Evolutionary conservation across 192 early-diverging fungal genomes (phyloP).

Genomic region (Polychytrium aggregatum): DNA sequence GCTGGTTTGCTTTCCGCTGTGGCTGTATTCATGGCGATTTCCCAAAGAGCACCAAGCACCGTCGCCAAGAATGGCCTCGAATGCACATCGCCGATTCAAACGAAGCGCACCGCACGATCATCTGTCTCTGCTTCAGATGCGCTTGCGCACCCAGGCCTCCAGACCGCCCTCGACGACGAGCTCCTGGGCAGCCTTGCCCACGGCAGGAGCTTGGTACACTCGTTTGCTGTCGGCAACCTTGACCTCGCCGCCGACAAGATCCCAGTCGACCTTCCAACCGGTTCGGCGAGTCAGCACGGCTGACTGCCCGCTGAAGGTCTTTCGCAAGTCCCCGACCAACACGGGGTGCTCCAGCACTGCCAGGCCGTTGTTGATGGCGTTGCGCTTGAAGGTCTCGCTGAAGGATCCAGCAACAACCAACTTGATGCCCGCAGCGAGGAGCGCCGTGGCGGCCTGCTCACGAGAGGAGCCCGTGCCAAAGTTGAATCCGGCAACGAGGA

Average conservation of each 20-base stretch:
- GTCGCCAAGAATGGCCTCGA: too few species aligned
- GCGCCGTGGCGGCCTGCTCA: conserved; percentile 94
- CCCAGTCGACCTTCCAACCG: conserved; percentile 58
- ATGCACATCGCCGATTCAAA: too few species aligned
- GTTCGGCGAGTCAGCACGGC: conserved; percentile 64
- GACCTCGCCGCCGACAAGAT: conserved; percentile 59
- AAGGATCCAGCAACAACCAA: conserved; percentile 85
- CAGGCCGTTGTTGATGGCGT: conserved; percentile 97
- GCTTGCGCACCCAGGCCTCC: conserved; percentile 89
- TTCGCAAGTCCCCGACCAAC: conserved; percentile 64
- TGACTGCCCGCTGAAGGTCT: not conserved
- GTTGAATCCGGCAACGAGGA: conserved; percentile 88
- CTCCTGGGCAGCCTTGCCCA: conserved; percentile 96
- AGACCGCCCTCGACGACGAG: conserved; percentile 86
- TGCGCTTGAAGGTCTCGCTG: conserved; percentile 97
- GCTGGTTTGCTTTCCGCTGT: too few species aligned
- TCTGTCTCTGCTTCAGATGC: too few species aligned
- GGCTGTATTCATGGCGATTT: too few species aligned
- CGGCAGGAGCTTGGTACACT: conserved; percentile 34
- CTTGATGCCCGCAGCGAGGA: conserved; percentile 74
- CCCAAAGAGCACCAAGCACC: too few species aligned
- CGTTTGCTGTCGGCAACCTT: conserved; percentile 34
- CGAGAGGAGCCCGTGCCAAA: conserved; percentile 96
- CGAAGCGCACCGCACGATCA: too few species aligned
- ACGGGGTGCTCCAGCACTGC: conserved; percentile 78